These are phyloP conservation scores for Geotrichum siamense DNA, from an alignment of 1,139 yeast species.

Conservation along the genomic window DNA sequence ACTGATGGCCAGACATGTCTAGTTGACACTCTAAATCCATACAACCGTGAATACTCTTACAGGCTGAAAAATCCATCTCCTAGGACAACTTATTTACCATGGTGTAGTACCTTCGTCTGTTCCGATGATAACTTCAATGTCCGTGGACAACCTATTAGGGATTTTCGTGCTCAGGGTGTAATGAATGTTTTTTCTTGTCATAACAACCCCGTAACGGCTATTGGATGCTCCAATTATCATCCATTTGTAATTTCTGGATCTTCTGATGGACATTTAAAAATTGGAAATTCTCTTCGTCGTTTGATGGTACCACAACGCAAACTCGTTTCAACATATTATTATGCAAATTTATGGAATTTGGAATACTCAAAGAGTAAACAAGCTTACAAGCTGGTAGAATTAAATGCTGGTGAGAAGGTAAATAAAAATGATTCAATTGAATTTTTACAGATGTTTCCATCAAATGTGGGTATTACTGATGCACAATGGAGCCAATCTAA, in stretches of 20 bases:
- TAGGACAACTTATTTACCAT: slow-evolving; percentile 35
- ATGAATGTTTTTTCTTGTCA: slow-evolving; percentile 25
- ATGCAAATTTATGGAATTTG: slow-evolving; percentile 35
- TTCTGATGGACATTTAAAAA: slow-evolving; percentile 49
- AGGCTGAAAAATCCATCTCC: slow-evolving; percentile 35
- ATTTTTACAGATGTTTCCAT: slow-evolving; percentile 39
- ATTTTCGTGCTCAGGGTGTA: slow-evolving; percentile 26
- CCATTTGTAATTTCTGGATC: slow-evolving; percentile 59
- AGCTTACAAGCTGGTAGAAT: slow-evolving; percentile 35
- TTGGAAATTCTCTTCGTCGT: slow-evolving; percentile 41
- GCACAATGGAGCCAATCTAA: slow-evolving; percentile 57
- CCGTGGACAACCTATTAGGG: slow-evolving; percentile 36
- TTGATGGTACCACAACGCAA: slow-evolving; percentile 39
- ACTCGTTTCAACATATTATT: slow-evolving; percentile 27
- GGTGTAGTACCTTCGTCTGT: slow-evolving; percentile 36
- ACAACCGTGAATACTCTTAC: slow-evolving; percentile 33
- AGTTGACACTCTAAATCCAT: slow-evolving; percentile 41
- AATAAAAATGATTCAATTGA: slow-evolving; percentile 23
- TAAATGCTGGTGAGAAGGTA: slow-evolving; percentile 23
- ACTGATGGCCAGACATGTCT: slow-evolving; percentile 41
- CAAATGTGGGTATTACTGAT: slow-evolving; percentile 47
- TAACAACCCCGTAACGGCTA: slow-evolving; percentile 37
- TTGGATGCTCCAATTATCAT: slow-evolving; percentile 44
- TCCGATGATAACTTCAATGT: slow-evolving; percentile 40
- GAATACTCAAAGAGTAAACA: slow-evolving; percentile 36